A percentile compares a stretch with the other conserved stretches of the same genome.
Evolutionary conservation across 225 moss, liverwort and hornwort species (phyloP).

Genomic region (Pseudoscleropodium purum): DNA sequence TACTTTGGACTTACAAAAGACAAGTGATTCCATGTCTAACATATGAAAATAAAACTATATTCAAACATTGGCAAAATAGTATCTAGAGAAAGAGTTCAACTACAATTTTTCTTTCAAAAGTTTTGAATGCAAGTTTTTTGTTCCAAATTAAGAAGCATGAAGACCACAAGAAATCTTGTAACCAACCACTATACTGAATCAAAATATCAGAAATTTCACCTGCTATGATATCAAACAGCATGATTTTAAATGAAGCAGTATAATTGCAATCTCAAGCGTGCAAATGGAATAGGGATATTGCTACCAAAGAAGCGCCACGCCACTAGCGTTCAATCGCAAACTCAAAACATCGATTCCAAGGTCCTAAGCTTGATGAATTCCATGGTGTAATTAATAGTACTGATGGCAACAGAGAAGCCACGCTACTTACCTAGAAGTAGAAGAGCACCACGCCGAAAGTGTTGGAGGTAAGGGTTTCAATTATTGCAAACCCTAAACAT

Average conservation of each 20-base stretch:
- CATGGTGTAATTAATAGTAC: neutral
- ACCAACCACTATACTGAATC: neutral
- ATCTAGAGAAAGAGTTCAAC: neutral
- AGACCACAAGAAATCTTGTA: neutral
- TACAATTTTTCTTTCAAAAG: neutral
- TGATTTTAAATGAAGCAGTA: too few species aligned
- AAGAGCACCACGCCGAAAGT: neutral
- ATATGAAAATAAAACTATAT: neutral
- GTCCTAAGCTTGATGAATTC: neutral
- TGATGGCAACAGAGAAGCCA: neutral
- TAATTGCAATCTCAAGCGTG: neutral
- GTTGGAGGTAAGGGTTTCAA: neutral
- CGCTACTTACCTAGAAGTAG: neutral
- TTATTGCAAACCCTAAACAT: too few species aligned
- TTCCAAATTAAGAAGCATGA: neutral
- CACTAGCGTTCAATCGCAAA: neutral
- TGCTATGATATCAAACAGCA: rapidly evolving
- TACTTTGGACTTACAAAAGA: neutral
- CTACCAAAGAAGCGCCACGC: neutral
- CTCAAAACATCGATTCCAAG: neutral
- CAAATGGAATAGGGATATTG: neutral
- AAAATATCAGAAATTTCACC: neutral
- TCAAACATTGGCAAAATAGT: rapidly evolving
- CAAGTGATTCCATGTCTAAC: neutral
- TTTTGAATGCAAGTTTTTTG: neutral